Evolutionary conservation across 768 basidiomycete species (phyloP).

Genomic region (Leccinum longicurvipes): DNA sequence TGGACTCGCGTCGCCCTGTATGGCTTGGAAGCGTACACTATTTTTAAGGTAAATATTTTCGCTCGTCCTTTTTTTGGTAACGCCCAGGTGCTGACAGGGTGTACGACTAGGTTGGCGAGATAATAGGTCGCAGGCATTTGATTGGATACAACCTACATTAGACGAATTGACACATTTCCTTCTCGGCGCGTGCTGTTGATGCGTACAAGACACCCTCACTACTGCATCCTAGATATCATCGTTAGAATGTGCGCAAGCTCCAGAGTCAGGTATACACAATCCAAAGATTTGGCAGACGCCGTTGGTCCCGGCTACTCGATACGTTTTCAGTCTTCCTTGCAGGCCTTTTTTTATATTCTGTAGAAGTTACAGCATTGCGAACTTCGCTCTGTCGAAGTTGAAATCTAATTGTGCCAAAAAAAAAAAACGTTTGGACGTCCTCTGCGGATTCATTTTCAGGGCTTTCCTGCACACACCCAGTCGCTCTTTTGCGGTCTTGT

Average conservation of each 20-base stretch:
- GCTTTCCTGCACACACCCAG: background rate
- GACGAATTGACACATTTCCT: conserved; percentile 13
- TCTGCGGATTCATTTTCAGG: background rate
- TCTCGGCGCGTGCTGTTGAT: background rate
- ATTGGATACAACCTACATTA: conserved; percentile 74
- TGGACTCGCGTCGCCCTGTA: conserved; percentile 68
- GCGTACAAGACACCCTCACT: background rate
- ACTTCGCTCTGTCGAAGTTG: background rate
- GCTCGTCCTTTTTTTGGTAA: background rate
- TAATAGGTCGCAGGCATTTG: conserved; percentile 73
- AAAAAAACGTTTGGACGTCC: background rate
- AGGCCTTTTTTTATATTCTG: background rate
- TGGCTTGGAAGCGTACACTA: conserved; percentile 82
- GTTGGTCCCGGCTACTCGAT: background rate
- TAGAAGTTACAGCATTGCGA: background rate
- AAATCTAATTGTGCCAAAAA: background rate
- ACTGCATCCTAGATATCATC: conserved; percentile 9
- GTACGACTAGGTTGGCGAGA: conserved; percentile 72
- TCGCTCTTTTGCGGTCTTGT: background rate
- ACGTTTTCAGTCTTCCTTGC: background rate
- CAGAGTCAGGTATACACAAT: background rate
- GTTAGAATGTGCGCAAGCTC: conserved; percentile 3
- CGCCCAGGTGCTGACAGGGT: background rate
- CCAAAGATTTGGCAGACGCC: conserved; percentile 5
- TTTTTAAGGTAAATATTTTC: conserved; percentile 68